These are phyloP conservation scores for Multifurca ochricompacta DNA, from an alignment of 768 basidiomycete genomes.

Conservation along the genomic window DNA sequence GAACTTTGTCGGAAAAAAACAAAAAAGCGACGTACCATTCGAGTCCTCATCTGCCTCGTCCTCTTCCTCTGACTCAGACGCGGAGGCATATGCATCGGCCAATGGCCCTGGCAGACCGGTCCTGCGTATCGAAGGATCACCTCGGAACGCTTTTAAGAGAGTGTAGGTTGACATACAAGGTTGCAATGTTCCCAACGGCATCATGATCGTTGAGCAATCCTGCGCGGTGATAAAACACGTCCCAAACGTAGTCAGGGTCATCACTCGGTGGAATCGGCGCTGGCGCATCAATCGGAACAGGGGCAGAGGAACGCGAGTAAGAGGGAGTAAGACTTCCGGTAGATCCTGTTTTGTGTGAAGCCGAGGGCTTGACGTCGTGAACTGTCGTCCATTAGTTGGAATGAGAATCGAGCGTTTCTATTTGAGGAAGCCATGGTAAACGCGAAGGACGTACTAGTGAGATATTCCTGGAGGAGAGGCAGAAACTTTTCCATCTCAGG, in stretches of 20 bases:
- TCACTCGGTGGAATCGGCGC: constrained; percentile 1
- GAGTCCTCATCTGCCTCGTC: constrained; percentile 82
- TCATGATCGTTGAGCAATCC: constrained; percentile 54
- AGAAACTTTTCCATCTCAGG: constrained; percentile 70
- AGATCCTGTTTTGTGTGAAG: constrained; percentile 4
- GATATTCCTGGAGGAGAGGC: constrained; percentile 70
- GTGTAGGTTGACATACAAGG: constrained; percentile 41
- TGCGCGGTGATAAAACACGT: constrained; percentile 72
- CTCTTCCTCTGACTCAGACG: constrained; percentile 57
- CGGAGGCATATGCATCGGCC: constrained; percentile 40
- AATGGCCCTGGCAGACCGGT: constrained; percentile 56
- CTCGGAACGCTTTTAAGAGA: not conserved
- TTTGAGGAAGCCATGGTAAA: not conserved
- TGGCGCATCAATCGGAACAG: constrained; percentile 3
- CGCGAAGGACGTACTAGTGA: constrained; percentile 37
- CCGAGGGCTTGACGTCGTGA: not conserved
- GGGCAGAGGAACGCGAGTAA: constrained; percentile 1
- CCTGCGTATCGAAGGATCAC: constrained; percentile 28
- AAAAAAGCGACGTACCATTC: constrained; percentile 44
- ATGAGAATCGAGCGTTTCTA: not conserved
- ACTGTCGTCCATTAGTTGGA: not conserved
- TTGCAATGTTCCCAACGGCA: constrained; percentile 46
- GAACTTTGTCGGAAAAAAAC: not conserved
- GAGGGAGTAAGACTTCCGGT: constrained; percentile 10
- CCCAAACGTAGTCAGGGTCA: constrained; percentile 72